A percentile compares a stretch with the other conserved stretches of the same genome.
These are phyloP conservation scores for Pisolithus orientalis DNA, from an alignment of 768 basidiomycete genomes.

Conservation along the genomic window DNA sequence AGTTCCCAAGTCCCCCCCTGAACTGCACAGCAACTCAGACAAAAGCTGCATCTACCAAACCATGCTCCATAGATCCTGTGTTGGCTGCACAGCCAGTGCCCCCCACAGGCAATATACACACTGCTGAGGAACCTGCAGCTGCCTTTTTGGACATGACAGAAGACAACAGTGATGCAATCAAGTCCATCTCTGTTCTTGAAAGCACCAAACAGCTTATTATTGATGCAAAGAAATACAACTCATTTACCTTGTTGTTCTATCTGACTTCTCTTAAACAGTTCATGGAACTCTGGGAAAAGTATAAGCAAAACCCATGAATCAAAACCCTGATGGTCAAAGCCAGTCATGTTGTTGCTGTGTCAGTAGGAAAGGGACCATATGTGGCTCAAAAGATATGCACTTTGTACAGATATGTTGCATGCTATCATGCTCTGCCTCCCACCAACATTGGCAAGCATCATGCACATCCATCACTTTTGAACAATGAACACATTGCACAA, in stretches of 20 bases:
- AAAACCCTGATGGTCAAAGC: constrained; percentile 1
- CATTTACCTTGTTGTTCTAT: constrained; percentile 4
- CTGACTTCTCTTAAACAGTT: constrained; percentile 1
- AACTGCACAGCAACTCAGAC: not conserved
- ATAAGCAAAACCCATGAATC: not conserved
- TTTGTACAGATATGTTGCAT: not conserved
- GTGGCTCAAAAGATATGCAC: not conserved
- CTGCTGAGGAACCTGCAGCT: not conserved
- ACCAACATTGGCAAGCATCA: not conserved
- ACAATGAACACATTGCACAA: constrained; percentile 1
- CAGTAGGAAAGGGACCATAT: constrained; percentile 2
- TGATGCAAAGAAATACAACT: constrained; percentile 2
- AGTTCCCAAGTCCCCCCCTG: not conserved
- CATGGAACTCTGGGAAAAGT: constrained; percentile 1
- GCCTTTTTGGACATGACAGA: too few species aligned
- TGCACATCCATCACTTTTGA: constrained; percentile 1
- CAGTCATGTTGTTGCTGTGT: not conserved
- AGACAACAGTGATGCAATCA: too few species aligned
- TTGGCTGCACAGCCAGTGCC: too few species aligned
- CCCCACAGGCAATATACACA: too few species aligned
- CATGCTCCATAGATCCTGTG: too few species aligned
- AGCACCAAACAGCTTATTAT: not conserved
- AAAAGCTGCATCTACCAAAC: too few species aligned
- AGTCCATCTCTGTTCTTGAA: not conserved
- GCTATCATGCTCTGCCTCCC: constrained; percentile 1